Base-by-base conservation (phyloP, 208 protist species). In the Naegleria lovaniensis region DNA sequence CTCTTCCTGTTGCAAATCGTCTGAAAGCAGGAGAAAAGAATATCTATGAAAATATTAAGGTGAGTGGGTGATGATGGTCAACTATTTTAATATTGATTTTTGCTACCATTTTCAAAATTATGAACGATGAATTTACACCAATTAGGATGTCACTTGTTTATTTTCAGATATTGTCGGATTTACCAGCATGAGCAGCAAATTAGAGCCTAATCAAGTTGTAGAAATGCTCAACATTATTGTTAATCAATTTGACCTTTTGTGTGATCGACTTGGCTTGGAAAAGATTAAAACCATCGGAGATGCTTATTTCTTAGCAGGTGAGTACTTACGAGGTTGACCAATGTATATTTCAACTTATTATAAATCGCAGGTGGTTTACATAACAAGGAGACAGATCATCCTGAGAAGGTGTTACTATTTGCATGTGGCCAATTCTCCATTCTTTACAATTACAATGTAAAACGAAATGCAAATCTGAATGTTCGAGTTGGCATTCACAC, bases 261-360 rank as follows among this genome's bases (percentile, higher is more conserved):
- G 7, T 33, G n/a, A 40, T 0, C 13, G 5, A 33, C 40, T 36
- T 58, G 5, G 0, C 22, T 11, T 91, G 4, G 90, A 91, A 75
- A 91, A 91, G 84, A 84, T 91, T n/a, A 91, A 91, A 76, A 91
- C 90, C 0, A 91, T 91, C 40, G 90, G 90, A 3, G 85, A 33
- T 36, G n/a, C 19, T 19, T 79, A 67, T 29, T 67, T 29, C 22
- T 67, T 67, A 29, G 55, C 55, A 67, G 11, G 55, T 67, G 1
- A 29, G 22, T 15, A 29, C 3, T n/a, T n/a, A n/a, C n/a, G n/a
- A n/a, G n/a, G n/a, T n/a, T n/a, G n/a, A 67, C 22, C 1, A 67
- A 67, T 67, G 19, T 67, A 29, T 19, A 67, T 29, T 67, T 19
- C 19, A 52, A 84, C 90, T 88, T 33, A 25, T 25, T 91, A 91